Base-by-base conservation (phyloP, 805 yeast genomes). In the Pichia phayaonensis region DNA sequence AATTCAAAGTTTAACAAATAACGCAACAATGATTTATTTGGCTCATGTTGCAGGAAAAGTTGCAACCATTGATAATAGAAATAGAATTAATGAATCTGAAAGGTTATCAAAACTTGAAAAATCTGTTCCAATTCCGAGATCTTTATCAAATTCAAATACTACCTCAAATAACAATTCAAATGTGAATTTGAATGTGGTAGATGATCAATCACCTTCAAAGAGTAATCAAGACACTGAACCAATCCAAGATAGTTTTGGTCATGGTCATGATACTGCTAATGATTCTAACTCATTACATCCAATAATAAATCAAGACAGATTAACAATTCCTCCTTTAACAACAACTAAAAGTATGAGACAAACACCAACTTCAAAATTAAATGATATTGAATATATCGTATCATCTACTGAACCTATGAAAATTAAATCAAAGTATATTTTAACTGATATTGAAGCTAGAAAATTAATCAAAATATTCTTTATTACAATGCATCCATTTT, bases 401-500 rank as follows among this genome's bases (percentile, higher is more conserved):
- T 65, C 69, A 3, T 38, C 50, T n/a, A 40, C 20, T 18, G 40
- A 40, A 7, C 31, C 31, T n/a, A 26, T 23, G 20, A 31, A 42
- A 4, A 18, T 44, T 20, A 40, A 42, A 15, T n/a, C 40, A 16
- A 21, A 39, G 11, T 40, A 43, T 40, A 72, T 88, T 47, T 61
- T 90, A 16, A 72, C 85, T 0, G 89, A 79, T 54, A 62, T 59
- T 0, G 88, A 84, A 60, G 88, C 90, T 2, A 75, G 71, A 44
- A 68, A 66, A 45, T 65, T 83, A 31, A 76, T 86, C 24, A 72
- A 74, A 39, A 63, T 81, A 48, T 90, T 86, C 65, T 87, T 87
- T 63, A 65, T 79, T 4, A 79, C 89, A 3, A 77, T 90, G 81
- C 95, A 88, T 65, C 97, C 96, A 2, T 90, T 81, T 64, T 90